Evolutionary conservation across 2,329 filamentous ascomycete species (phyloP).

Genomic region (Cladosporium sp.): DNA sequence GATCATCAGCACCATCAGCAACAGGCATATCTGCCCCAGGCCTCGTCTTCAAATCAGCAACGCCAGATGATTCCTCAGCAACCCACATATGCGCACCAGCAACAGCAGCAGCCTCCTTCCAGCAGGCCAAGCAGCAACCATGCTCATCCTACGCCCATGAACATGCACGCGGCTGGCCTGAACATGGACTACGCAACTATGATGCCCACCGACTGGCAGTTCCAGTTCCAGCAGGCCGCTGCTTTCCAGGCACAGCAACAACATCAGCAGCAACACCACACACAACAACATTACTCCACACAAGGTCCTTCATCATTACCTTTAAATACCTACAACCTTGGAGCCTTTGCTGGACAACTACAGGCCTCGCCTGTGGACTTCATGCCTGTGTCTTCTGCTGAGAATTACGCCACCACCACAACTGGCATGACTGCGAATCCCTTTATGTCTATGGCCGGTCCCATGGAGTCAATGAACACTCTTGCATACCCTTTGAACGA

Average conservation of each 20-base stretch:
- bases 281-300: conserved; percentile 19
- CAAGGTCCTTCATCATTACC: conserved; percentile 20
- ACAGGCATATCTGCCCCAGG: conserved; percentile 15
- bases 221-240: conserved; percentile 34
- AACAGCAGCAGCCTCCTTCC: conserved; percentile 20
- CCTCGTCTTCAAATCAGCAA: conserved; percentile 20
- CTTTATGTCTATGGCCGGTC: conserved; percentile 38
- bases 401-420: conserved; percentile 34
- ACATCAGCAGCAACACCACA: conserved; percentile 16
- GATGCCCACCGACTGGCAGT: conserved; percentile 39
- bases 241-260: conserved; percentile 7
- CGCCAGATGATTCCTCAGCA: conserved; percentile 20
- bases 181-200: conserved; percentile 31
- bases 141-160: conserved; percentile 24
- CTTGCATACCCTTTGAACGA: conserved; percentile 54
- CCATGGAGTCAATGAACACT: conserved; percentile 44
- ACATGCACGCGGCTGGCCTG: conserved; percentile 28
- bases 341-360: conserved; percentile 37
- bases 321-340: conserved; percentile 33
- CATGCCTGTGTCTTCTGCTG: conserved; percentile 39
- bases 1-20: conserved; percentile 20
- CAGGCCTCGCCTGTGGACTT: conserved; percentile 46
- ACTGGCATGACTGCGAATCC: conserved; percentile 37
- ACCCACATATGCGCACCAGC: conserved; percentile 13
- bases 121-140: conserved; percentile 29